Percentiles rank a stretch among this genome's conserved stretches.
Conservation (phyloP, 441 rosid species). For the Populus hybrid region DNA sequence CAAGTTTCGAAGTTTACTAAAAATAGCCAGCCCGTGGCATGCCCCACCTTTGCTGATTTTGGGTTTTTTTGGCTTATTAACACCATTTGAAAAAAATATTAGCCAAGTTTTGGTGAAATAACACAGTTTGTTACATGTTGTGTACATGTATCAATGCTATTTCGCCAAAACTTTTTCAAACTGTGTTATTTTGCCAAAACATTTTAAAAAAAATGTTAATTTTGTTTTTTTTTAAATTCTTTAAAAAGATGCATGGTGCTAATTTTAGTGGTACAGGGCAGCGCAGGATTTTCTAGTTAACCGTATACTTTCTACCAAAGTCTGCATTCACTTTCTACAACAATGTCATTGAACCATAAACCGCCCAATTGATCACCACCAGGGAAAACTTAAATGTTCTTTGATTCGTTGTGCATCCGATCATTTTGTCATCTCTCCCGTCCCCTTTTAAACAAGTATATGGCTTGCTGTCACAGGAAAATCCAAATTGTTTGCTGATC, state of each 20-base stretch:
- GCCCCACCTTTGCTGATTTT: not conserved
- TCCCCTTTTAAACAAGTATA: not conserved
- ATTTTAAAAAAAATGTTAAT: too few species aligned
- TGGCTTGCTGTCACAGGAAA: conserved; percentile 42
- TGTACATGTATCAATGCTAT: too few species aligned
- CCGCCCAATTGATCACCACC: not conserved
- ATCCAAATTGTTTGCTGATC: conserved; percentile 68
- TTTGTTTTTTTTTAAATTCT: too few species aligned
- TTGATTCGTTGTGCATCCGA: not conserved
- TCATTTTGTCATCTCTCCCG: not conserved
- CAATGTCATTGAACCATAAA: not conserved
- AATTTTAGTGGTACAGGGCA: not conserved
- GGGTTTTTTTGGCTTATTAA: not conserved
- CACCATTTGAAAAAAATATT: not conserved
- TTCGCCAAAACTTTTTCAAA: too few species aligned
- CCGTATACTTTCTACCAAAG: not conserved
- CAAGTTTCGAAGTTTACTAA: not conserved
- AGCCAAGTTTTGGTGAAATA: not conserved
- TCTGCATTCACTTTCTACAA: not conserved
- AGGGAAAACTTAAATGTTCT: not conserved
- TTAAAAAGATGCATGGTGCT: not conserved
- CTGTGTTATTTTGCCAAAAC: too few species aligned
- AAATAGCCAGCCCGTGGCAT: not conserved
- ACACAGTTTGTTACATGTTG: not conserved
- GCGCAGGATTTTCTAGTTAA: not conserved